Conservation (phyloP, 495 filamentous ascomycete genomes). For the Platismatia glauca region DNA sequence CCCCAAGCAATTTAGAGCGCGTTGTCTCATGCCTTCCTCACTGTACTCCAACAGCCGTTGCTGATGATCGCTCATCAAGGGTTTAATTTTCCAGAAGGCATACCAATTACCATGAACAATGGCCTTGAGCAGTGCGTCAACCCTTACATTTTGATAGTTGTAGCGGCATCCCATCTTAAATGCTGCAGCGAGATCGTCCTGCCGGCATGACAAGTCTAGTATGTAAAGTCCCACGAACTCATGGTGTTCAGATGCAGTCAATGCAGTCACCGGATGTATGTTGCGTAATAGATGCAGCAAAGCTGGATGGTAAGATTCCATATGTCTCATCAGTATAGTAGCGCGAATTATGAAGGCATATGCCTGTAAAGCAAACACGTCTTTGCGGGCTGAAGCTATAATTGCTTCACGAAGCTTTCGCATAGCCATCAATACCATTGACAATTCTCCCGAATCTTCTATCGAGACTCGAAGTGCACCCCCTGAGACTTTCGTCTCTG, state of each 20-base stretch:
- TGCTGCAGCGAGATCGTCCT: conserved; percentile 64
- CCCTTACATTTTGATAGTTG: conserved; percentile 47
- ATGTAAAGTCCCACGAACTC: conserved; percentile 75
- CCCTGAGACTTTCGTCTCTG: conserved; percentile 17
- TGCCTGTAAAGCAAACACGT: conserved; percentile 39
- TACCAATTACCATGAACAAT: conserved; percentile 76
- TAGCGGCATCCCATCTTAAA: conserved; percentile 51
- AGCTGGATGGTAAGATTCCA: conserved; percentile 84
- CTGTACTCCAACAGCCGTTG: conserved; percentile 72
- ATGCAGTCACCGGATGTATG: conserved; percentile 55
- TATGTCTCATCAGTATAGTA: conserved; percentile 66
- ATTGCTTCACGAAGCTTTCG: conserved; percentile 88
- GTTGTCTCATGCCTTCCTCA: conserved; percentile 56
- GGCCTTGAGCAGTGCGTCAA: conserved; percentile 59
- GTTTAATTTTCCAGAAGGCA: conserved; percentile 61
- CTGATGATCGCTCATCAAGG: conserved; percentile 65
- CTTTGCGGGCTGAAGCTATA: conserved; percentile 58
- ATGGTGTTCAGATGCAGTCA: conserved; percentile 58
- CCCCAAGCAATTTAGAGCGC: conserved; percentile 76
- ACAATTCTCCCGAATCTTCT: conserved; percentile 44
- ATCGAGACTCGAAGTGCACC: conserved; percentile 25
- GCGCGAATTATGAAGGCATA: conserved; percentile 46
- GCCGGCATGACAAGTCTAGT: conserved; percentile 79
- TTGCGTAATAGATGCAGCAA: conserved; percentile 64
- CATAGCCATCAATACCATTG: conserved; percentile 60